Conservation (phyloP, 345 rosid species). For the Murraya paniculata region DNA sequence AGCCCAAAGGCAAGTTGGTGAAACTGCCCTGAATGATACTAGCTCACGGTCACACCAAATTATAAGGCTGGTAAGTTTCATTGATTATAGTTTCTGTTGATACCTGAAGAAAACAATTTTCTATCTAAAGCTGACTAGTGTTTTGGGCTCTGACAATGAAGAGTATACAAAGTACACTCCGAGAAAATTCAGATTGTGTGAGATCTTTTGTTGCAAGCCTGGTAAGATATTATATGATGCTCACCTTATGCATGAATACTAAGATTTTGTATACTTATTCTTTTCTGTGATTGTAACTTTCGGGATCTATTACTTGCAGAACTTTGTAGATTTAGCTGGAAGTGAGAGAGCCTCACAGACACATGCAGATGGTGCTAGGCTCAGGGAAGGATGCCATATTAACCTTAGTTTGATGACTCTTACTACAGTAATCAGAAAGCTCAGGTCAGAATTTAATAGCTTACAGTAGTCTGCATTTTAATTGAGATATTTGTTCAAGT, state of each 20-base stretch:
- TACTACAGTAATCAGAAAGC: constrained; percentile 95
- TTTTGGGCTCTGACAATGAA: constrained; percentile 36
- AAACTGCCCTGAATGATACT: constrained; percentile 94
- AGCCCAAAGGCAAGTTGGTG: constrained; percentile 99
- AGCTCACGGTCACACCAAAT: constrained; percentile 99
- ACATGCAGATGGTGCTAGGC: constrained; percentile 92
- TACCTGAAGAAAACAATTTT: neutral
- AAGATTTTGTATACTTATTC: neutral
- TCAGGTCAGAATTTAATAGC: constrained; percentile 50
- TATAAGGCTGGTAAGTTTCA: constrained; percentile 74
- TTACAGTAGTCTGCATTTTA: neutral
- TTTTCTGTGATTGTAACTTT: constrained; percentile 4
- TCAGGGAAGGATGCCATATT: constrained; percentile 98
- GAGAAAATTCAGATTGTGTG: constrained; percentile 92
- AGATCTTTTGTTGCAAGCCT: constrained; percentile 93
- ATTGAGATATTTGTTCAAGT: neutral
- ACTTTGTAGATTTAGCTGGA: constrained; percentile 99
- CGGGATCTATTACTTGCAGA: constrained; percentile 51
- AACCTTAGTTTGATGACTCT: constrained; percentile 99
- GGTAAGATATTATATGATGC: constrained; percentile 41
- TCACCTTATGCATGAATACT: neutral
- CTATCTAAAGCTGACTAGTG: constrained; percentile 13
- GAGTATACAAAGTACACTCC: constrained; percentile 89
- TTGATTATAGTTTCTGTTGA: constrained; percentile 2
- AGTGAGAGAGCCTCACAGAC: constrained; percentile 99